Percentiles rank a stretch among this genome's conserved stretches.
phyloP scores from a whole-genome alignment of 495 filamentous ascomycete genomes.

The Xylaria castorea region DNA sequence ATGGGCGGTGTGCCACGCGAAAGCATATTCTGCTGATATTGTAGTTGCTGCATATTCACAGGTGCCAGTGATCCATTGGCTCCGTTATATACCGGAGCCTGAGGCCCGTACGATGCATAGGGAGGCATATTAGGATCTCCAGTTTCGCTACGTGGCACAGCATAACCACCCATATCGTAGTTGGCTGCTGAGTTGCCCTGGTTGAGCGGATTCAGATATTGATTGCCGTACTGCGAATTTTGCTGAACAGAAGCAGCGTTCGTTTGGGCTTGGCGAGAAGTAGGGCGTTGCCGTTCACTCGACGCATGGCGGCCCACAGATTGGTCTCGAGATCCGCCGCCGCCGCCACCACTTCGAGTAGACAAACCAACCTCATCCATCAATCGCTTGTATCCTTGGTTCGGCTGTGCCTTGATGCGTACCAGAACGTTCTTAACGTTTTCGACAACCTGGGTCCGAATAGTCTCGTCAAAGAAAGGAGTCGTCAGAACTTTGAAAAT shows the following conservation, averaged over 20 bases:
- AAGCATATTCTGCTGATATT: slow-evolving; percentile 66
- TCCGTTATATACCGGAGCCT: slow-evolving; percentile 59
- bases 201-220: slow-evolving; percentile 54
- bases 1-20: slow-evolving; percentile 57
- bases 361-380: slow-evolving; percentile 97
- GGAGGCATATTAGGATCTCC: slow-evolving; percentile 62
- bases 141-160: slow-evolving; percentile 62
- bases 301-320: slow-evolving; percentile 40
- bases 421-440: slow-evolving; percentile 89
- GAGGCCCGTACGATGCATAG: slow-evolving; percentile 59
- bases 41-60: slow-evolving; percentile 57
- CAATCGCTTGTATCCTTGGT: slow-evolving; percentile 95
- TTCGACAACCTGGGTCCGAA: slow-evolving; percentile 85
- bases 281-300: slow-evolving; percentile 60
- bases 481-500: slow-evolving; percentile 99
- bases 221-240: slow-evolving; percentile 47
- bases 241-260: slow-evolving; percentile 51
- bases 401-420: slow-evolving; percentile 88
- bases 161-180: slow-evolving; percentile 56
- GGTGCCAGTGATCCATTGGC: slow-evolving; percentile 56
- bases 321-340: slow-evolving; percentile 52
- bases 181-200: slow-evolving; percentile 37
- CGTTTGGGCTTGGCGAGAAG: slow-evolving; percentile 58
- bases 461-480: slow-evolving; percentile 94
- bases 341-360: slow-evolving; percentile 54